Base-by-base conservation (phyloP, 371 early-diverging fungal species). In the Rhizomucor pusillus region DNA sequence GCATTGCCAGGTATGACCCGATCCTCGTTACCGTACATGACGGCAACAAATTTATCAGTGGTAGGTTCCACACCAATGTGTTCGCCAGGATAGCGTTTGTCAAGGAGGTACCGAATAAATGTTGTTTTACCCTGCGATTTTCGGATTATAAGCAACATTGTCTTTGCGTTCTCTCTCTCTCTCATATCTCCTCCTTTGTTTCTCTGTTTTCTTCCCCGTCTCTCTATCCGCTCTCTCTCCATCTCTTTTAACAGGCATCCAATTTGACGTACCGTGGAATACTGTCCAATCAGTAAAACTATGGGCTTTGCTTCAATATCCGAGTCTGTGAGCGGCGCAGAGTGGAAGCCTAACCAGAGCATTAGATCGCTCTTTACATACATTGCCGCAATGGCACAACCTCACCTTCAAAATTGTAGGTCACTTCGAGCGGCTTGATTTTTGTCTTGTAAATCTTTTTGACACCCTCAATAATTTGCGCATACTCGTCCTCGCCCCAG, bases 31-130 rank as follows among this genome's bases (percentile, higher is more conserved):
- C 91, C 91, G 47, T 80, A 60, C 91, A 92, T 92, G 37, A 93
- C 85, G 1, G 94, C 89, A 0, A 92, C 86, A 55, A 93, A 93
- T 7, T 89, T 62, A 65, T 93, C 94, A 0, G 93, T 93, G 3
- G 87, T 87, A n/a, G 92, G 93, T 56, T 93, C 93, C 1, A 90
- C 90, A 13, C 92, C 93, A 56, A 92, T 88, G 57, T 91, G 90
- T 22, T 85, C 77, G 23, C 92, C 93, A 5, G 91, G 93, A 61
- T 93, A 93, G 11, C 84, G 74, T 46, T 82, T 81, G 46, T 87
- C 92, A 33, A 92, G 74, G n/a, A 93, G 65, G 62, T 90, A 84
- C 50, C 90, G 85, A 53, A 93, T 88, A 62, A 92, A 91, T 0
- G 91, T 90, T 2, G 90, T 89, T 67, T 92, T 92, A 50, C 91